These are phyloP conservation scores for Hypoxylon sp. DNA, from an alignment of 2,329 filamentous ascomycete genomes.

Conservation along the genomic window DNA sequence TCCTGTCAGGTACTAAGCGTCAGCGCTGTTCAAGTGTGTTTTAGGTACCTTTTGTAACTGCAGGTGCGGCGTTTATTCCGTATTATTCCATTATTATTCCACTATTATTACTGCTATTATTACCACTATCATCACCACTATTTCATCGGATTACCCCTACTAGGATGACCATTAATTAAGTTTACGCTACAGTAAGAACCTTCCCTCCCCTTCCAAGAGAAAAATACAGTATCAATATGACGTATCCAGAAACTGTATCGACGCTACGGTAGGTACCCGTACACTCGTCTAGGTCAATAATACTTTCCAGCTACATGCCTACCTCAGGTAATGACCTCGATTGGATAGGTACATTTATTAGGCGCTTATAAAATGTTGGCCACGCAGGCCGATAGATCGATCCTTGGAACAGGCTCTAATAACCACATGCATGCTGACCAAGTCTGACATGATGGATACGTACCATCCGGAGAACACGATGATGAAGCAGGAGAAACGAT, in stretches of 20 bases:
- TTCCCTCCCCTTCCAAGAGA: neutral
- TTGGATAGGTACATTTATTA: conserved; percentile 17
- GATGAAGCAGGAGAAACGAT: conserved; percentile 18
- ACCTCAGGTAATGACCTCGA: conserved; percentile 5
- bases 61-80: conserved; percentile 13
- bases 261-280: conserved; percentile 43
- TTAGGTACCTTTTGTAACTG: neutral
- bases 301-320: conserved; percentile 10
- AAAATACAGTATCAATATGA: conserved; percentile 30
- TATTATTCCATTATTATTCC: conserved; percentile 6
- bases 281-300: conserved; percentile 25
- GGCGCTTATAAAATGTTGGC: conserved; percentile 30
- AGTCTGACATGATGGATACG: conserved; percentile 44
- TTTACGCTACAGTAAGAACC: neutral
- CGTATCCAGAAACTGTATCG: conserved; percentile 31
- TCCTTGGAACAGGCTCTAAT: conserved; percentile 40
- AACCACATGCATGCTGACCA: conserved; percentile 46
- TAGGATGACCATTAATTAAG: neutral
- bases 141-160: no score
- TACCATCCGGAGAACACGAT: conserved; percentile 16
- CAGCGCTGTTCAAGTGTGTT: neutral
- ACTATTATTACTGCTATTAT: no score
- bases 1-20: neutral
- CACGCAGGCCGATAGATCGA: conserved; percentile 39
- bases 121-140: no score